A percentile compares a stretch with the other conserved stretches of the same genome.
Conservation (phyloP, 768 basidiomycete genomes). For the Fomitopsis pulvina region DNA sequence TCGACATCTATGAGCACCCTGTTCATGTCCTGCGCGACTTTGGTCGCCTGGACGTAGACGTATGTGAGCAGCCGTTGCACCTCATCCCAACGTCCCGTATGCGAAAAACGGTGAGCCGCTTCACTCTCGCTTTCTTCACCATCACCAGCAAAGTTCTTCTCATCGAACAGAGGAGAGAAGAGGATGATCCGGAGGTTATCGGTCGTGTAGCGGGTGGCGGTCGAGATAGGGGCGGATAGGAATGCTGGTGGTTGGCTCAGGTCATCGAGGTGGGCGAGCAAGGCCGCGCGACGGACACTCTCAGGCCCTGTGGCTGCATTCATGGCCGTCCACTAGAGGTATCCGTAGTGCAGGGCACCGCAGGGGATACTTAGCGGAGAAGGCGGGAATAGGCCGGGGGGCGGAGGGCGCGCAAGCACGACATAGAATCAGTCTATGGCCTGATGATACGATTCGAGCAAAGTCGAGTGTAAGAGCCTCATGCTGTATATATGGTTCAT, state of each 20-base stretch:
- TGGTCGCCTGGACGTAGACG: slow-evolving; percentile 82
- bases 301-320: neutral
- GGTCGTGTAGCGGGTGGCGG: slow-evolving; percentile 40
- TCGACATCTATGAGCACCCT: slow-evolving; percentile 73
- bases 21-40: slow-evolving; percentile 57
- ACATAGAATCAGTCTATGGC: neutral
- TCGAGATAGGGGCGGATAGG: slow-evolving; percentile 46
- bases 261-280: slow-evolving; percentile 48
- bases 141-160: neutral
- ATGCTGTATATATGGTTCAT: too few species aligned
- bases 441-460: neutral
- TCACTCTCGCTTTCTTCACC: neutral
- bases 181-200: slow-evolving; percentile 56
- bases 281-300: slow-evolving; percentile 24
- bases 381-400: neutral
- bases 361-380: neutral
- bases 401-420: neutral
- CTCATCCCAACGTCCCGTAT: slow-evolving; percentile 50
- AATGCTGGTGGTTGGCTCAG: slow-evolving; percentile 45
- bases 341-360: neutral
- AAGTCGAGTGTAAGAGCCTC: neutral
- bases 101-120: slow-evolving; percentile 21
- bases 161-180: slow-evolving; percentile 49
- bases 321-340: neutral
- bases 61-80: slow-evolving; percentile 76